phyloP scores from a whole-genome alignment of 225 moss, liverwort and hornwort species.

The Sphagnum tenellum region DNA sequence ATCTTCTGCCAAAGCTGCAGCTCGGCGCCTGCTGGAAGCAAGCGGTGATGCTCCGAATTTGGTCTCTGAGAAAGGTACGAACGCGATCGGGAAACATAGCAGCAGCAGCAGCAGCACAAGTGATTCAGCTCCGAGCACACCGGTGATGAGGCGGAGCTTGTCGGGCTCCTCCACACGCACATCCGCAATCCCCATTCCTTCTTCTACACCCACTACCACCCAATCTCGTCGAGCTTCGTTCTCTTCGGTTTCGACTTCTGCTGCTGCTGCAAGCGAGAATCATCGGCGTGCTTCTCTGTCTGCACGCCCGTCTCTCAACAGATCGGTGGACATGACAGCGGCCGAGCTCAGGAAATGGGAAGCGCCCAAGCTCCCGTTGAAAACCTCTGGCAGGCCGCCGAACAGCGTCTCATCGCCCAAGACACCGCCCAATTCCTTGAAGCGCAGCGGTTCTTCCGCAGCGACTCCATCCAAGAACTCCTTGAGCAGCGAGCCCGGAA shows the following conservation, averaged over 20 bases:
- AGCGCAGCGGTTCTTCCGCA: conserved; percentile 4
- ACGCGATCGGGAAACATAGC: too few species aligned
- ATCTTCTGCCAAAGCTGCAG: conserved; percentile 36
- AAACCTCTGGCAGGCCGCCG: conserved; percentile 26
- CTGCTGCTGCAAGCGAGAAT: too few species aligned
- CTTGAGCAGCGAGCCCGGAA: conserved; percentile 3
- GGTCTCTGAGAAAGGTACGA: conserved; percentile 7
- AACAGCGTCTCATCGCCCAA: conserved; percentile 5
- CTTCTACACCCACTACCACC: conserved; percentile 7
- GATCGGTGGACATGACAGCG: conserved; percentile 24
- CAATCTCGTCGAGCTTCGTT: conserved; percentile 17
- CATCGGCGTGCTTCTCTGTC: conserved; percentile 14
- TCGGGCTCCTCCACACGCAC: conserved; percentile 10
- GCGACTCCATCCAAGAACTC: conserved; percentile 9
- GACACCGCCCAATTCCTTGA: conserved; percentile 1
- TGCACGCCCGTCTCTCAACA: conserved; percentile 15
- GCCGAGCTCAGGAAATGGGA: conserved; percentile 26
- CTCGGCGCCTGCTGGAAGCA: conserved; percentile 23
- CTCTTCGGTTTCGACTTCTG: too few species aligned
- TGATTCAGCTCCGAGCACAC: neutral
- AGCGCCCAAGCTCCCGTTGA: conserved; percentile 12
- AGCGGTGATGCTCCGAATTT: conserved; percentile 1
- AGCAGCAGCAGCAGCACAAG: conserved; percentile 2
- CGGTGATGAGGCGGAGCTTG: conserved; percentile 3
- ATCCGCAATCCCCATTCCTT: conserved; percentile 12